Conservation (phyloP, 805 yeast genomes). For the Ogataea kodamae region DNA sequence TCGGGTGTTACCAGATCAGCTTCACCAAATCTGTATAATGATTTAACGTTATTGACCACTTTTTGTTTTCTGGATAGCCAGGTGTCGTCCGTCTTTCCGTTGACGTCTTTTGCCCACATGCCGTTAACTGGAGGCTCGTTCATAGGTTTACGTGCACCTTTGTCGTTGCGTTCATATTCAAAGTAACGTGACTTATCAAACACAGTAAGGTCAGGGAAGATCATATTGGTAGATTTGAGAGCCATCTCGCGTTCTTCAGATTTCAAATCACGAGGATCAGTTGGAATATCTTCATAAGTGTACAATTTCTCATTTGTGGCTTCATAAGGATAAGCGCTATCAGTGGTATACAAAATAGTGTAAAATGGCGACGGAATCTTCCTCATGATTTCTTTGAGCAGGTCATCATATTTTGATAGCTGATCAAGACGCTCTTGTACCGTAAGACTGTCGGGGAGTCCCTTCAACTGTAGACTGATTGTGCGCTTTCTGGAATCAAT, state of each 20-base stretch:
- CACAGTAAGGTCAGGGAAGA: conserved; percentile 55
- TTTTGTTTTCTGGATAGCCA: conserved; percentile 30
- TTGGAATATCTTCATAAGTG: conserved; percentile 30
- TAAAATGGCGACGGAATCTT: conserved; percentile 72
- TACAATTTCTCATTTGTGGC: conserved; percentile 15
- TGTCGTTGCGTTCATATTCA: conserved; percentile 56
- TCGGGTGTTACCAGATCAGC: conserved; percentile 34
- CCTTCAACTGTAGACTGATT: conserved; percentile 54
- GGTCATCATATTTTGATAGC: conserved; percentile 28
- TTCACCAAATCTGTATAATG: conserved; percentile 27
- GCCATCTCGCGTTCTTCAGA: conserved; percentile 29
- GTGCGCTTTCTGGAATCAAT: conserved; percentile 62
- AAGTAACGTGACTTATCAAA: conserved; percentile 45
- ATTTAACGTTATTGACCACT: conserved; percentile 15
- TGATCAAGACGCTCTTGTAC: conserved; percentile 37
- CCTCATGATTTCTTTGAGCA: conserved; percentile 53
- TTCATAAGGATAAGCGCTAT: conserved; percentile 25
- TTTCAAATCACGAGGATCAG: conserved; percentile 32
- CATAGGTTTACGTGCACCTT: conserved; percentile 31
- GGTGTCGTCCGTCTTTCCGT: conserved; percentile 27
- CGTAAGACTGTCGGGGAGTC: conserved; percentile 40
- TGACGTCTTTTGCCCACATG: conserved; percentile 30
- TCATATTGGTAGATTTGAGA: conserved; percentile 31
- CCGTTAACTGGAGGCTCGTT: conserved; percentile 30
- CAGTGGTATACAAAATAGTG: conserved; percentile 56